phyloP scores from a whole-genome alignment of 176 grass and related monocot species.

The Aegilops umbellulata region DNA sequence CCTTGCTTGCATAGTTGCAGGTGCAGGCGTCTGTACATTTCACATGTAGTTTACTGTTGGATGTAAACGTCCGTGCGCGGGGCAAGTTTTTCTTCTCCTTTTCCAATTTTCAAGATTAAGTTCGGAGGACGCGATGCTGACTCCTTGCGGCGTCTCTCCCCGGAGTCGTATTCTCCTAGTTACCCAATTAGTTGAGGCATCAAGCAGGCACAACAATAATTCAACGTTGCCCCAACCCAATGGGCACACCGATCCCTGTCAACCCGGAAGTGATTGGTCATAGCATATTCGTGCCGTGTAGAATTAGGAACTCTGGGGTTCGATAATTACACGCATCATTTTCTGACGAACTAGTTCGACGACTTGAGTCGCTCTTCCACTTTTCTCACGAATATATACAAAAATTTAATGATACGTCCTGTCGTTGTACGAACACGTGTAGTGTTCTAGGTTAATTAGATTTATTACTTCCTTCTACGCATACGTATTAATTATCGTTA shows the following conservation, averaged over 20 bases:
- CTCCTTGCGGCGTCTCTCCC: neutral
- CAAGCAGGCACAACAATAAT: neutral
- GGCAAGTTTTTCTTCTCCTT: neutral
- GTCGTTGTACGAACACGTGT: no score
- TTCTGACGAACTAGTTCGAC: neutral
- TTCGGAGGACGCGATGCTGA: neutral
- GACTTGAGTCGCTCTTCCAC: neutral
- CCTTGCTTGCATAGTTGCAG: no score
- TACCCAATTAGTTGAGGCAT: neutral
- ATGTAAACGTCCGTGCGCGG: neutral
- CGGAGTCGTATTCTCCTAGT: neutral
- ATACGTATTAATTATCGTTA: no score
- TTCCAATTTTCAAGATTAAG: neutral
- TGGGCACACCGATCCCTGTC: neutral
- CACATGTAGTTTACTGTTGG: neutral
- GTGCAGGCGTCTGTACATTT: neutral
- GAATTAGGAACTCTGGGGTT: neutral
- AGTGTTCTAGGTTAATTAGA: no score
- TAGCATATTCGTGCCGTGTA: constrained; percentile 14
- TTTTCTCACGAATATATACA: neutral
- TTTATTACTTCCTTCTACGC: no score
- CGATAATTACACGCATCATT: neutral
- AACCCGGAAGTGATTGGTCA: neutral
- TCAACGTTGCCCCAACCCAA: neutral
- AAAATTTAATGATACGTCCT: no score